Percentiles rank a stretch among this genome's conserved stretches.
Conservation (phyloP, 306 rosid species). For the Medicago lupulina region DNA sequence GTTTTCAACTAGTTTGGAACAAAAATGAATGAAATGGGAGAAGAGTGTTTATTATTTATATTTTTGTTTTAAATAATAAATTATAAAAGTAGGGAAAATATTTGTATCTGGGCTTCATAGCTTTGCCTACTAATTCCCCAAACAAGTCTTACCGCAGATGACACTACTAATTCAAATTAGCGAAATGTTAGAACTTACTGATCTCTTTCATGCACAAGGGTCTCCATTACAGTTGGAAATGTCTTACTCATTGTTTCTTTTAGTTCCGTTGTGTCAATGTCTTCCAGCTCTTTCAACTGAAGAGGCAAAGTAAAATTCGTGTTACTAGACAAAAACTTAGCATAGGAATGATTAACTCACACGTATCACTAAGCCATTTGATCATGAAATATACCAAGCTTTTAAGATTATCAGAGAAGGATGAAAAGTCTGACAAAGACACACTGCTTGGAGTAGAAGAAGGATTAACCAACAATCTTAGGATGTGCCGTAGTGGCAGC, state of each 20-base stretch:
- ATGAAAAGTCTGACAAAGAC: slow-evolving; percentile 60
- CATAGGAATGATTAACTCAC: slow-evolving; percentile 3
- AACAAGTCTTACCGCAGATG: not conserved
- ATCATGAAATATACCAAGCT: slow-evolving; percentile 59
- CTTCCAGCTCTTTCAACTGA: slow-evolving; percentile 84
- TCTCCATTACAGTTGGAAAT: slow-evolving; percentile 88
- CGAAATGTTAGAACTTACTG: slow-evolving; percentile 57
- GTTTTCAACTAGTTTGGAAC: too few species aligned
- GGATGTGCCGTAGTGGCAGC: slow-evolving; percentile 92
- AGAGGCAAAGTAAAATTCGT: slow-evolving; percentile 42
- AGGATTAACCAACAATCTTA: slow-evolving; percentile 60
- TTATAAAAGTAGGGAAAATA: too few species aligned
- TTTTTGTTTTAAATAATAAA: too few species aligned
- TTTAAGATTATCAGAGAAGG: slow-evolving; percentile 68
- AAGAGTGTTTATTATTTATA: too few species aligned
- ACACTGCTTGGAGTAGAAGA: slow-evolving; percentile 53
- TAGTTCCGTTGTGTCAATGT: slow-evolving; percentile 76
- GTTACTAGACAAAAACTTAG: slow-evolving; percentile 28
- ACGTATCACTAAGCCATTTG: slow-evolving; percentile 18
- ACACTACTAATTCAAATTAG: not conserved
- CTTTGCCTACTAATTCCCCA: not conserved
- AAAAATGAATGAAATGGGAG: too few species aligned
- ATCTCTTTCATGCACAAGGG: slow-evolving; percentile 91
- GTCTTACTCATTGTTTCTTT: slow-evolving; percentile 82
- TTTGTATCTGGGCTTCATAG: too few species aligned